A percentile compares a stretch with the other conserved stretches of the same genome.
Conservation (phyloP, 257 asterid species). For the Cordia subcordata region DNA sequence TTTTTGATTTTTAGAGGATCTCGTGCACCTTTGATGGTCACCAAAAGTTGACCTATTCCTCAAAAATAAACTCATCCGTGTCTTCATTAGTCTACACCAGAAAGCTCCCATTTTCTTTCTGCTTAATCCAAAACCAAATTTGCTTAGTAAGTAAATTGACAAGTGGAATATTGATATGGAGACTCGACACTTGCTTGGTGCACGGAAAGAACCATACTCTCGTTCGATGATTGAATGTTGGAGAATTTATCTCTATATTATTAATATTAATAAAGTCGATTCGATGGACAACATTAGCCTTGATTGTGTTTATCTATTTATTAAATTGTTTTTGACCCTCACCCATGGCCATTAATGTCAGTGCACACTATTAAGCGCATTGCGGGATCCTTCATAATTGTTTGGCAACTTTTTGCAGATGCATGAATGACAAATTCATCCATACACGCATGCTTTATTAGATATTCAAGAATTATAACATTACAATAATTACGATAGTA, state of each 20-base stretch:
- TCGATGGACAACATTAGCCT: too few species aligned
- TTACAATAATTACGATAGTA: too few species aligned
- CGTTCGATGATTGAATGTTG: slow-evolving; percentile 28
- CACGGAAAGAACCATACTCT: slow-evolving; percentile 33
- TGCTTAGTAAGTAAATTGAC: slow-evolving; percentile 6
- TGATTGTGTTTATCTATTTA: neutral
- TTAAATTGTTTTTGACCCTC: neutral
- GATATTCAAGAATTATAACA: too few species aligned
- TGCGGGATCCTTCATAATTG: neutral
- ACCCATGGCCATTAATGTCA: neutral
- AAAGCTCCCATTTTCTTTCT: slow-evolving; percentile 21
- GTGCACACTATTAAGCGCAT: neutral
- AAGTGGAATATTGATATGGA: slow-evolving; percentile 24
- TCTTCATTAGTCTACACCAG: slow-evolving; percentile 7
- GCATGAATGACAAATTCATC: neutral
- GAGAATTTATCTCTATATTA: too few species aligned
- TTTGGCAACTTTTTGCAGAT: neutral
- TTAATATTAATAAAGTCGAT: too few species aligned
- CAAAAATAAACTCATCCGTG: slow-evolving; percentile 14
- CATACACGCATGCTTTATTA: too few species aligned
- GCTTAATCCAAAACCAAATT: slow-evolving; percentile 23
- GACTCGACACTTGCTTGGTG: slow-evolving; percentile 16
- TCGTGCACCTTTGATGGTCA: slow-evolving; percentile 19
- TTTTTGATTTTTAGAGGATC: slow-evolving; percentile 12
- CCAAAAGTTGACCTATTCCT: slow-evolving; percentile 6